Evolutionary conservation across 352 stramenopile species (phyloP).

Genomic region (Globisporangium alternatum): DNA sequence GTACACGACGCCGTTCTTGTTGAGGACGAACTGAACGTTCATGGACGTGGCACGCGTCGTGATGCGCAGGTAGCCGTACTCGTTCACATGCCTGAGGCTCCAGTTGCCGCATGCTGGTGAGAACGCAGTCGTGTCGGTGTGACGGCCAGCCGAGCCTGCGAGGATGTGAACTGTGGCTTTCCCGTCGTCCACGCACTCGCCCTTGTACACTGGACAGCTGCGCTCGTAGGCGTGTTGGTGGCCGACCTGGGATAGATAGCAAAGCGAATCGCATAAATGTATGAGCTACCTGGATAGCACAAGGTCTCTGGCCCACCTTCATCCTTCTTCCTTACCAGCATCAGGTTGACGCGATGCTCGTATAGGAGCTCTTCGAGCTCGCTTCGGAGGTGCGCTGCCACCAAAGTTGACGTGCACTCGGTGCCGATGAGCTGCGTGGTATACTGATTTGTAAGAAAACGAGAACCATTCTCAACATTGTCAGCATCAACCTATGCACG

Average conservation of each 20-base stretch:
- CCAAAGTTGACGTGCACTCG: conserved; percentile 33
- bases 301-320: too few species aligned
- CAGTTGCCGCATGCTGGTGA: conserved; percentile 61
- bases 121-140: conserved; percentile 45
- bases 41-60: conserved; percentile 35
- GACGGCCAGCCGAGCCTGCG: conserved; percentile 70
- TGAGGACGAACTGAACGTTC: conserved; percentile 64
- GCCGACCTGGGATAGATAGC: conserved; percentile 38
- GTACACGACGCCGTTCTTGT: conserved; percentile 61
- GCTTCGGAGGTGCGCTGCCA: conserved; percentile 75
- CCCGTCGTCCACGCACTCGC: conserved; percentile 51
- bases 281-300: too few species aligned
- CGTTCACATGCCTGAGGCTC: conserved; percentile 62
- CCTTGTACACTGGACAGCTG: conserved; percentile 74
- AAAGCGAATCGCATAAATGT: not conserved
- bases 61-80: conserved; percentile 68
- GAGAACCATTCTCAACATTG: not conserved
- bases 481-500: not conserved
- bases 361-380: conserved; percentile 89
- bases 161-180: conserved; percentile 73
- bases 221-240: conserved; percentile 91
- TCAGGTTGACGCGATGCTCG: conserved; percentile 83
- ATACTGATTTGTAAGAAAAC: not conserved
- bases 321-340: conserved; percentile 65
- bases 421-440: not conserved